Conservation (phyloP, 805 yeast species). For the Komagataella mondaviorum region DNA sequence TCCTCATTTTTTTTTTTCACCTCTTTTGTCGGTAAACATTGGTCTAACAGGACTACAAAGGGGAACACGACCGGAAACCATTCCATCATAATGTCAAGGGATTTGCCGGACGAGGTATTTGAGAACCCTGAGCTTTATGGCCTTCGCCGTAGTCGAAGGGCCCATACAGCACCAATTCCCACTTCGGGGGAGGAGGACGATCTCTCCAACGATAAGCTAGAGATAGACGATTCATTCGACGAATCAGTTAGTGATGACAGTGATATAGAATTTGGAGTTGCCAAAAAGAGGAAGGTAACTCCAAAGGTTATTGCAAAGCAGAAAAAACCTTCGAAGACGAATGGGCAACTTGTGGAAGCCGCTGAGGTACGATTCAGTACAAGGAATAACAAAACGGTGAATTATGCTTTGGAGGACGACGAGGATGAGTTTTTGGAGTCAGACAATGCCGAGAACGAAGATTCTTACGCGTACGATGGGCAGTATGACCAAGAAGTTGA, state of each 20-base stretch:
- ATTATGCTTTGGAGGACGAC: slow-evolving; percentile 63
- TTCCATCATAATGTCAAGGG: slow-evolving; percentile 4
- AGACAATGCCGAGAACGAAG: slow-evolving; percentile 19
- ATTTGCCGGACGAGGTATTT: slow-evolving; percentile 39
- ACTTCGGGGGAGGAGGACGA: slow-evolving; percentile 22
- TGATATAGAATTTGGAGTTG: slow-evolving; percentile 12
- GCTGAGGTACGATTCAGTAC: slow-evolving; percentile 66
- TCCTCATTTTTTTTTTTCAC: neutral
- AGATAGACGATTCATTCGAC: slow-evolving; percentile 16
- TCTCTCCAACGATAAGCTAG: slow-evolving; percentile 13
- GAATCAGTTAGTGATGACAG: slow-evolving; percentile 17
- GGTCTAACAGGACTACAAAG: neutral
- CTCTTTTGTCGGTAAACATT: neutral
- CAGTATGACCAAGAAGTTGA: slow-evolving; percentile 8
- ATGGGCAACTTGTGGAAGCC: slow-evolving; percentile 10
- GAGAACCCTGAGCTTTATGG: slow-evolving; percentile 78
- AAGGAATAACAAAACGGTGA: slow-evolving; percentile 57
- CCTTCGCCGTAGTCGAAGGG: slow-evolving; percentile 61
- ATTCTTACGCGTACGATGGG: slow-evolving; percentile 10
- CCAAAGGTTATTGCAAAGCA: slow-evolving; percentile 20
- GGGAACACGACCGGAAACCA: neutral
- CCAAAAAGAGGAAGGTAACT: slow-evolving; percentile 15
- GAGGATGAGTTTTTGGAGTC: slow-evolving; percentile 37
- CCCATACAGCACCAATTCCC: slow-evolving; percentile 24
- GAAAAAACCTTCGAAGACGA: slow-evolving; percentile 5